These are phyloP conservation scores for Colletotrichum australisinense DNA, from an alignment of 2,329 filamentous ascomycete genomes.

Conservation along the genomic window DNA sequence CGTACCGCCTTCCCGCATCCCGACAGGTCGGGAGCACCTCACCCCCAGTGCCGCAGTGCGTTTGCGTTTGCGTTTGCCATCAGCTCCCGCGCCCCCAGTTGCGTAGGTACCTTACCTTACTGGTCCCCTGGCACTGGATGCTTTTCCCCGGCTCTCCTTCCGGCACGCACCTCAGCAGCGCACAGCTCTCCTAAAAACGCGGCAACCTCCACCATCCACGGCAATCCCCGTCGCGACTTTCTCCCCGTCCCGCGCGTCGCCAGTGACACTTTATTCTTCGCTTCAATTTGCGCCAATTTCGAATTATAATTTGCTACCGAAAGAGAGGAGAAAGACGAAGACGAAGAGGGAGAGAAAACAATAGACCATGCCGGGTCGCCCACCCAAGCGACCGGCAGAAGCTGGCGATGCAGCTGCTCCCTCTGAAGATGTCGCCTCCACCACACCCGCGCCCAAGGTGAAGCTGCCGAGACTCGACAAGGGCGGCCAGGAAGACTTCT, in stretches of 20 bases:
- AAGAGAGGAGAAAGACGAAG: background rate
- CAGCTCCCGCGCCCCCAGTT: background rate
- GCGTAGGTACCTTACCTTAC: background rate
- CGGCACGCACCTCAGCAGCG: background rate
- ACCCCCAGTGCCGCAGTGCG: background rate
- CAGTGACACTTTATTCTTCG: background rate
- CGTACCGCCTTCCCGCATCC: constrained; percentile 12
- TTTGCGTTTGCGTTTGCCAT: background rate
- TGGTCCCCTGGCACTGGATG: background rate
- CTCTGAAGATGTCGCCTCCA: constrained; percentile 45
- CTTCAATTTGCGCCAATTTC: background rate
- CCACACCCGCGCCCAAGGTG: constrained; percentile 48
- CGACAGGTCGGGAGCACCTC: constrained; percentile 25
- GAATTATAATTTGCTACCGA: background rate
- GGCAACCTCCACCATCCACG: constrained; percentile 29
- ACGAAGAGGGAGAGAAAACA: background rate
- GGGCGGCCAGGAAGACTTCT: constrained; percentile 60
- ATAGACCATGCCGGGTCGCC: constrained; percentile 47
- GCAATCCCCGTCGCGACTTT: constrained; percentile 33
- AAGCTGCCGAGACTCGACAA: constrained; percentile 63
- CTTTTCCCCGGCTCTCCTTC: background rate
- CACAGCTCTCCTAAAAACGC: constrained; percentile 18
- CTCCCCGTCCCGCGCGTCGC: background rate
- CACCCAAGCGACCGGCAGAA: constrained; percentile 57
- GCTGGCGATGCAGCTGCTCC: constrained; percentile 45